Evolutionary conservation across 2,329 filamentous ascomycete genomes (phyloP), one percentile per base, ranked within the genome.

Genomic region (Fusarium fracticaudum): DNA sequence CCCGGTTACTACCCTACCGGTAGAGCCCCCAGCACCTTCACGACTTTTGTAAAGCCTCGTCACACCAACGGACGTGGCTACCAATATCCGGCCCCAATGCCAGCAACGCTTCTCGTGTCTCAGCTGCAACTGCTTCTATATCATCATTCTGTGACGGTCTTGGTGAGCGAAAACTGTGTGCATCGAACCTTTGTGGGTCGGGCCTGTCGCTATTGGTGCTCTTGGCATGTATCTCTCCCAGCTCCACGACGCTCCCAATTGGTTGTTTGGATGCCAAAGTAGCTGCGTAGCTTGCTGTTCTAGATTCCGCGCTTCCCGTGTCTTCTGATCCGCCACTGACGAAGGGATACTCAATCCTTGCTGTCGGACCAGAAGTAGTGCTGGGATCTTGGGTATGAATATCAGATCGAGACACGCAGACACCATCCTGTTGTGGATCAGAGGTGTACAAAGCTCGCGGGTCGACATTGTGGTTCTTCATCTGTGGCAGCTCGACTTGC

Each of bases 71-170:
- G 18, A 15, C 7, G 9, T 47, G 18, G 1, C 3, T 29, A 29
- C 45, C 1, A 4, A 47, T 22, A 11, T 29, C 26, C 14, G 45
- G 18, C 5, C 18, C 45, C 8, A 47, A 11, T 0, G 24, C 18
- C 12, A 10, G 24, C 12, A 47, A 3, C 6, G 3, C 45, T 29
- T 5, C 26, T 2, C 18, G 13, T 0, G 6, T 5, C 26, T 47
- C 45, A 3, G 13, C 13, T 5, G 0, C 9, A 1, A 22, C 0
- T 11, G 6, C 26, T 15, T 22, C 13, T 29, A 5, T 1, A 29
- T 29, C 26, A 0, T 11, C 6, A 11, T 8, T 2, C 8, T 29
- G 6, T 0, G 8, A 1, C 1, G 26, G 44, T 1, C 44, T 22
- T 18, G 15, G 24, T 2, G 44, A 29, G 18, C 3, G 5, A 15